phyloP scores from a whole-genome alignment of 306 rosid species.

The Trifolium repens region DNA sequence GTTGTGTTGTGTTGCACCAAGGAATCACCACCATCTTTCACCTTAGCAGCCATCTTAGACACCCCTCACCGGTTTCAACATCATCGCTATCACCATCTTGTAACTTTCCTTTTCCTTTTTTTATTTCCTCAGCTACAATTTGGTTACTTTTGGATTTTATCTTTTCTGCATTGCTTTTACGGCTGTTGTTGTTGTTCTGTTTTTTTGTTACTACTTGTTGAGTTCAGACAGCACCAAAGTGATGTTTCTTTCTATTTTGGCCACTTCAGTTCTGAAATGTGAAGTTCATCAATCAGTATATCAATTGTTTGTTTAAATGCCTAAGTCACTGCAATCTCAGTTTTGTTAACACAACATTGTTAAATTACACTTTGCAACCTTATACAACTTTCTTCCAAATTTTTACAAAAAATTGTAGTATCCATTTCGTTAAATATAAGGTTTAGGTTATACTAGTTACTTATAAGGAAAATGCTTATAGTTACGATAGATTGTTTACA shows the following conservation, averaged over 20 bases:
- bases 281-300: not conserved
- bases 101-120: slow-evolving; percentile 9
- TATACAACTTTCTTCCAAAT: not conserved
- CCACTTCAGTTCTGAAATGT: not conserved
- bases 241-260: no score
- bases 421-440: not conserved
- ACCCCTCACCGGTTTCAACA: not conserved
- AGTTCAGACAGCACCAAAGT: not conserved
- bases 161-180: not conserved
- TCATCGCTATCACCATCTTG: not conserved
- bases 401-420: not conserved
- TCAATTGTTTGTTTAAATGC: slow-evolving; percentile 36
- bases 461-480: no score
- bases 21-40: not conserved
- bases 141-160: not conserved
- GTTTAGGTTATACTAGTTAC: not conserved
- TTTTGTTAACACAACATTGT: not conserved
- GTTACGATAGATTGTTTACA: no score
- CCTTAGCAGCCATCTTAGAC: not conserved
- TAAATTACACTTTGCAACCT: not conserved
- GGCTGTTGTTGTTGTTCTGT: not conserved
- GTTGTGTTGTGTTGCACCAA: not conserved
- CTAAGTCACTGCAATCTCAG: not conserved
- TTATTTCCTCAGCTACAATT: not conserved
- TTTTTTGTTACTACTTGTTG: not conserved